Percentiles rank a stretch among this genome's conserved stretches.
These are phyloP conservation scores for Periconia digitata DNA, from an alignment of 2,329 filamentous ascomycete genomes.

Conservation along the genomic window DNA sequence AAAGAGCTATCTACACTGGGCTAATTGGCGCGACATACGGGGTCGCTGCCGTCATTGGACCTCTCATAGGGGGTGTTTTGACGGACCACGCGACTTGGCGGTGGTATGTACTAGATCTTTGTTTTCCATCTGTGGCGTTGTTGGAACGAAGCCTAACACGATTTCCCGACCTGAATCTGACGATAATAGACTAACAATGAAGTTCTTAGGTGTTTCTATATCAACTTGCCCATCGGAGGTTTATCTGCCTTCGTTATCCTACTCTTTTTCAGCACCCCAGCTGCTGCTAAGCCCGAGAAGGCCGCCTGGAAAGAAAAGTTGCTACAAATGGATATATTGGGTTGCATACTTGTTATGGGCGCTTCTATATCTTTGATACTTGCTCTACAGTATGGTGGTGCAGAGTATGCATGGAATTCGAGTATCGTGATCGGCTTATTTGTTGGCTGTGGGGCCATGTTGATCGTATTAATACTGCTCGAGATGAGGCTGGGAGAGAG, in stretches of 20 bases:
- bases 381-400: constrained; percentile 50
- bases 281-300: constrained; percentile 18
- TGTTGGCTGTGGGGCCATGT: constrained; percentile 46
- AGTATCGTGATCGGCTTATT: constrained; percentile 50
- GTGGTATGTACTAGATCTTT: constrained; percentile 37
- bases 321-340: constrained; percentile 50
- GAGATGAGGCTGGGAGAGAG: constrained; percentile 45
- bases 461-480: constrained; percentile 35
- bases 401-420: constrained; percentile 27
- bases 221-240: constrained; percentile 52
- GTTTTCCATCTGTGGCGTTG: too few relatives aligned
- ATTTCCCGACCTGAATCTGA: too few relatives aligned
- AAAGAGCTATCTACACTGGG: background rate
- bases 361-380: constrained; percentile 47
- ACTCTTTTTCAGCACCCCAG: constrained; percentile 43
- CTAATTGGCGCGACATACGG: background rate
- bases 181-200: constrained; percentile 11
- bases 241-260: constrained; percentile 42
- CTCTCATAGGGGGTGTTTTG: constrained; percentile 24
- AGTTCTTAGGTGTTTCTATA: constrained; percentile 38
- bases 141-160: too few relatives aligned
- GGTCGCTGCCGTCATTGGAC: constrained; percentile 37
- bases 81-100: constrained; percentile 38
- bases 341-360: constrained; percentile 44
- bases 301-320: constrained; percentile 40